Evolutionary conservation across 257 asterid genomes (phyloP).

Genomic region (Nicotiana obtusifolia): DNA sequence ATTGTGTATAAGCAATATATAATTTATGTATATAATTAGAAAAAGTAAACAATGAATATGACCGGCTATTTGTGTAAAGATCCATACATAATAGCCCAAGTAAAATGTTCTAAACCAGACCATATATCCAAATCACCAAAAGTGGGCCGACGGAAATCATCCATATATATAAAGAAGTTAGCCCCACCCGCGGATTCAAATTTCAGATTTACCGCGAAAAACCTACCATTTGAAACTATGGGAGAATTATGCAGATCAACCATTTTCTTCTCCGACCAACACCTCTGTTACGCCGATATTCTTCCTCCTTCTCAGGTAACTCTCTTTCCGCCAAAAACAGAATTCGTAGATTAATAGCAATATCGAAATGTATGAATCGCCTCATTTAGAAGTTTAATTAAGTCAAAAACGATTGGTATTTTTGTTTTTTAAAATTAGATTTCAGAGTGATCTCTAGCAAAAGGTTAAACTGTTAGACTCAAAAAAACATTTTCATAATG

Average conservation of each 20-base stretch:
- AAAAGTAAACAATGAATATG: too few relatives aligned
- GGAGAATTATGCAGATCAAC: slow-evolving; percentile 64
- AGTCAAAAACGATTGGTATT: too few relatives aligned
- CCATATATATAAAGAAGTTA: neutral
- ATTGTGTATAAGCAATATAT: too few relatives aligned
- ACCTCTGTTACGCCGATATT: slow-evolving; percentile 71
- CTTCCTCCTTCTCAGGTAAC: slow-evolving; percentile 60
- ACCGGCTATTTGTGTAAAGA: too few relatives aligned
- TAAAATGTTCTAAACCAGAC: neutral
- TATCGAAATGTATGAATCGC: neutral
- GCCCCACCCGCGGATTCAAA: neutral
- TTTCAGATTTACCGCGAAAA: neutral
- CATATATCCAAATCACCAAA: neutral
- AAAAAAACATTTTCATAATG: too few relatives aligned
- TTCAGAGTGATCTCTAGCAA: too few relatives aligned
- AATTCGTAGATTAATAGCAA: neutral
- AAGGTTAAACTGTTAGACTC: too few relatives aligned
- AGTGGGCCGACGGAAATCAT: neutral
- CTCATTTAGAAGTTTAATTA: neutral
- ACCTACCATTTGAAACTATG: slow-evolving; percentile 22
- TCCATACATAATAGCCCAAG: too few relatives aligned
- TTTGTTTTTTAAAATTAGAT: too few relatives aligned
- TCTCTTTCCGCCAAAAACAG: too few relatives aligned
- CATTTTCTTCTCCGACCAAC: slow-evolving; percentile 75
- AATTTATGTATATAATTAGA: too few relatives aligned